Evolutionary conservation across 805 yeast species (phyloP), one percentile per base, ranked within the genome.

Genomic region (Starmerella ratchasimensis): DNA sequence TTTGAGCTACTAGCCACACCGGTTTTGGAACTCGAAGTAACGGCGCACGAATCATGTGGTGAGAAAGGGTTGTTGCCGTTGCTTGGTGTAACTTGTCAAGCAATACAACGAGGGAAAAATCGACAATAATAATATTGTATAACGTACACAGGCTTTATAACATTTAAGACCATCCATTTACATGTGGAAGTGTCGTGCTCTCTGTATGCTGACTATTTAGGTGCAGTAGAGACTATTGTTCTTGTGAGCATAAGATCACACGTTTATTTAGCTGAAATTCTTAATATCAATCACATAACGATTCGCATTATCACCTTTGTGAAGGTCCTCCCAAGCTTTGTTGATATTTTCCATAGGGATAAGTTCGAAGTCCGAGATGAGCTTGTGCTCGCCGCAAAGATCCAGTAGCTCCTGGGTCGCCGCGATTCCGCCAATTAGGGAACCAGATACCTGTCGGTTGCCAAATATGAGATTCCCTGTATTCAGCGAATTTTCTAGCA

Each of bases 401-500:
- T 72, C 62, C 48, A 80, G 64, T 74, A 80, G 69, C 46, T 75
- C 78, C 32, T 64, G 54, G 49, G 78, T 77, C 60, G 79, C 86
- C 34, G 56, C 57, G 55, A 74, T 72, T 33, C 77, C 67, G 74
- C 90, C 56, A 69, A 61, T 60, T 41, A 64, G 63, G 10, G 83
- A 74, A 8, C 77, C 64, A 37, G 45, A 27, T 5, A 48, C 10
- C 10, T 14, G 22, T 8, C 30, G 19, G 36, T 39, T 40, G 25
- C 79, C 78, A 43, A 72, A 60, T 31, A 66, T 60, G 35, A 68
- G 57, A 43, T 59, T 50, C 16, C 56, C 46, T 46, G 74, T 59
- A 59, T 74, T 72, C 20, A 70, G 18, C 17, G 17, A 6, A 18
- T n/a, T 57, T 72, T 65, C 26, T 13, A 33, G 20, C 19, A 14